phyloP scores from a whole-genome alignment of 202 grass and related monocot species.

The Schoenoplectus triqueter region DNA sequence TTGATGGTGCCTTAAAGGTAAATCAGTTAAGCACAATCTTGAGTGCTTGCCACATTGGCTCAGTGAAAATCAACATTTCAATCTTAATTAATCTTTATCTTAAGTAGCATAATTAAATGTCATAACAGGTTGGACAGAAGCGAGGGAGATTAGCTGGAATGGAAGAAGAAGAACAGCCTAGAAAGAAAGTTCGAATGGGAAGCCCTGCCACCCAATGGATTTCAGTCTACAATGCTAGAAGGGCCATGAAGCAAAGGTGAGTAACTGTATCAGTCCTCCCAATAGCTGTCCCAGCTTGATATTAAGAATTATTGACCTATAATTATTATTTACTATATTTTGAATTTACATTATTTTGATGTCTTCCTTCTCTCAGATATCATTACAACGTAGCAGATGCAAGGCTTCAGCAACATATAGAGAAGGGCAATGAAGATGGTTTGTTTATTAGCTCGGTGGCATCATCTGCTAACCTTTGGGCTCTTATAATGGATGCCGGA shows the following conservation, averaged over 20 bases:
- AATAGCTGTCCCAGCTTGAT: not conserved
- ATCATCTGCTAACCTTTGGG: conserved; percentile 89
- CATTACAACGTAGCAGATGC: conserved; percentile 97
- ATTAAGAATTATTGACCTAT: not conserved
- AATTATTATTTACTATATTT: not conserved
- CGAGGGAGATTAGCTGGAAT: conserved; percentile 74
- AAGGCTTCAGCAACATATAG: conserved; percentile 88
- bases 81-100: conserved; percentile 31
- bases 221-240: conserved; percentile 94
- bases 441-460: conserved; percentile 91
- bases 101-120: conserved; percentile 42
- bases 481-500: conserved; percentile 98
- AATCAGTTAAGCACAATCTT: not conserved
- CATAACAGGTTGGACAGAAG: conserved; percentile 87
- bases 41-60: conserved; percentile 19
- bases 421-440: conserved; percentile 95
- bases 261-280: not conserved
- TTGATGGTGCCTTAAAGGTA: conserved; percentile 96
- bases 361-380: conserved; percentile 56
- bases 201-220: conserved; percentile 96
- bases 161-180: conserved; percentile 95
- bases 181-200: conserved; percentile 94
- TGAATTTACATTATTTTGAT: conserved; percentile 12
- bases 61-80: conserved; percentile 17
- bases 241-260: conserved; percentile 98